Evolutionary conservation across 208 protist genomes (phyloP), one percentile per base, ranked within the genome.

Genomic region (Herpetomonas tarakana): DNA sequence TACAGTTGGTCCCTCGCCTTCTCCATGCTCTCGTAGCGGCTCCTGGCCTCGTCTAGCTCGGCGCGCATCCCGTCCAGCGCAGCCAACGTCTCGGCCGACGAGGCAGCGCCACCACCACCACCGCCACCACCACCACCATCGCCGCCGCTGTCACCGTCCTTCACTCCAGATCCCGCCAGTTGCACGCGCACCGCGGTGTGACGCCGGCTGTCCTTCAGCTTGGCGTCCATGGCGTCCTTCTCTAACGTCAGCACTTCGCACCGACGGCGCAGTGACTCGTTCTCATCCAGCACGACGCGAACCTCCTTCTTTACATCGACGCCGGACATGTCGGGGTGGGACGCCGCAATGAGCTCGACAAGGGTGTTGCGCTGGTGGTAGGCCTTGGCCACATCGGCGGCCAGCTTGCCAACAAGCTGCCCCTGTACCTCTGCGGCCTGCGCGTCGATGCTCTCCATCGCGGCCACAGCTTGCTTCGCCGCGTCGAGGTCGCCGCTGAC

Each of bases 21-120:
- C n/a, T 75, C 69, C 26, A 84, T 56, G 11, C 61, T 56, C 39
- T 65, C 68, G 19, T 54, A 28, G 47, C 72, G 66, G 12, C 51
- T 49, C 22, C 66, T 66, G 61, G 76, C 80, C 50, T 89, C 79
- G 58, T 76, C 71, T 30, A 92, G 67, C 64, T 88, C 76, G 39
- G 56, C 67, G 45, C 76, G 62, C 16, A 83, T 45, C 16, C n/a
- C 46, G 18, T 71, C 64, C 14, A 79, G 25, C 35, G 70, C 54
- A 1, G 27, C 26, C 4, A 35, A 9, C 18, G 19, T 4, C 14
- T 4, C 35, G 39, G 38, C 28, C n/a, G n/a, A 28, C 54, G 16
- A 18, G 25, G 21, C 21, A 44, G 54, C 14, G 7, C 16, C 49
- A 29, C n/a, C 14, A 9, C 9, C 29, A 25, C 24, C 52, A 25